Evolutionary conservation across 2,329 filamentous ascomycete species (phyloP), one percentile per base, ranked within the genome.

Genomic region (Stemphylium vesicarium): DNA sequence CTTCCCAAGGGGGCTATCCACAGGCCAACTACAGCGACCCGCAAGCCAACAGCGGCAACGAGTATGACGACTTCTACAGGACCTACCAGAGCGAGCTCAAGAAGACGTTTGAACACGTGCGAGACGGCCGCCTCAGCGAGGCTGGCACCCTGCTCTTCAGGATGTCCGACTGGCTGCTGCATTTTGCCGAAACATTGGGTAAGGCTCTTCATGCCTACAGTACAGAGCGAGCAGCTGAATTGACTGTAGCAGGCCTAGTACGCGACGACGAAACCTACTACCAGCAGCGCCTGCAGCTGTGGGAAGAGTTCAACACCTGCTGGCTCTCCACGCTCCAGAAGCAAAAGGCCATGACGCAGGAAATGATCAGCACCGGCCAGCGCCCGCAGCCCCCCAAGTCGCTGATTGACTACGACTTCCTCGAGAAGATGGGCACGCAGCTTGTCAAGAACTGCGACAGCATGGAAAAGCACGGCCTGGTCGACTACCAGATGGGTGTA

Each of bases 401-500:
- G 47, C 74, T 95, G 11, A 83, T 98, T 65, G 84, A 84, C 29
- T 81, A 84, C 61, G 87, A 89, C 2, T 84, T 81, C 20, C 81
- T 98, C 43, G 86, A 90, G 66, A 88, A 87, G 63, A 88, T 98
- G 84, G 92, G 91, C 11, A 88, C 89, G 50, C 89, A 96, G 67
- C 77, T 99, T 26, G 84, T 96, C 51, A 84, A 87, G 45, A 81
- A 96, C 45, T 96, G 93, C 72, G 92, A 98, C 72, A 85, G 85
- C 45, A 85, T 98, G 59, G 94, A 98, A 75, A 88, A 89, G 63
- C 88, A 96, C 71, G 95, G 95, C n/a, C 80, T 99, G 42, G 92
- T 99, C 10, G 95, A 99, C 78, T 99, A 98, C 74, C 90, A 98
- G 70, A 96, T 96, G 79, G 95, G 95, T 8, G 91, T 98, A 22